A percentile compares a stretch with the other conserved stretches of the same genome.
phyloP scores from a whole-genome alignment of 306 rosid species.

The Macrotyloma uniflorum region DNA sequence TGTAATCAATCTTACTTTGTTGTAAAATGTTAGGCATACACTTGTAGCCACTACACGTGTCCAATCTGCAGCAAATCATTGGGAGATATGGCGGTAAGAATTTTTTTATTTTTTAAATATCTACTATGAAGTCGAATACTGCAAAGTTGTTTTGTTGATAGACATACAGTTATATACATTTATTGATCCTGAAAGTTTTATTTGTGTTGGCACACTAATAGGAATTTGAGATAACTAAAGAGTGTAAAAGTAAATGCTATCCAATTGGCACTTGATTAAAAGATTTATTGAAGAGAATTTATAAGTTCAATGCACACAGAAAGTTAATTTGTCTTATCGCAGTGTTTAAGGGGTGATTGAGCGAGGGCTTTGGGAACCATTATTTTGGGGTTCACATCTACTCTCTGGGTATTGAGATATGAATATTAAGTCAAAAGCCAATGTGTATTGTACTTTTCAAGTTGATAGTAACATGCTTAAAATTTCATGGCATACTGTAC shows the following conservation, averaged over 20 bases:
- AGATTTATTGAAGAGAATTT: slow-evolving; percentile 9
- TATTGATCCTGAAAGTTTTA: slow-evolving; percentile 12
- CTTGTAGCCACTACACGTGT: slow-evolving; percentile 95
- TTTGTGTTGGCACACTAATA: slow-evolving; percentile 12
- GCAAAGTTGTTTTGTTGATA: slow-evolving; percentile 9
- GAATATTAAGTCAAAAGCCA: slow-evolving; percentile 4
- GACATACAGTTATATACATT: slow-evolving; percentile 24
- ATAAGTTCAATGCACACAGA: slow-evolving; percentile 4
- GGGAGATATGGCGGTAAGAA: slow-evolving; percentile 98
- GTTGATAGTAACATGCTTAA: slow-evolving; percentile 28
- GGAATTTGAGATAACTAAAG: slow-evolving; percentile 10
- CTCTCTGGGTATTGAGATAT: slow-evolving; percentile 2
- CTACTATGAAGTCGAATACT: slow-evolving; percentile 19
- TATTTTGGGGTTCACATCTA: slow-evolving; percentile 1
- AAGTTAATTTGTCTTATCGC: too few species aligned
- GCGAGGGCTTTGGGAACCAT: slow-evolving; percentile 15
- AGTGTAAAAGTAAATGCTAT: not conserved
- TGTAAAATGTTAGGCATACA: slow-evolving; percentile 77
- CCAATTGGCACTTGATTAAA: not conserved
- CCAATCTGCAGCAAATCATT: slow-evolving; percentile 99
- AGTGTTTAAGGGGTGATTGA: too few species aligned
- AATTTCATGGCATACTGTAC: slow-evolving; percentile 23
- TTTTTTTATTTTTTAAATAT: slow-evolving; percentile 30
- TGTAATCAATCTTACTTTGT: slow-evolving; percentile 41
- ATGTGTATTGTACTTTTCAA: slow-evolving; percentile 26